Evolutionary conservation across 164 flowering plant species (phyloP).

Genomic region (Vitis cinerea): DNA sequence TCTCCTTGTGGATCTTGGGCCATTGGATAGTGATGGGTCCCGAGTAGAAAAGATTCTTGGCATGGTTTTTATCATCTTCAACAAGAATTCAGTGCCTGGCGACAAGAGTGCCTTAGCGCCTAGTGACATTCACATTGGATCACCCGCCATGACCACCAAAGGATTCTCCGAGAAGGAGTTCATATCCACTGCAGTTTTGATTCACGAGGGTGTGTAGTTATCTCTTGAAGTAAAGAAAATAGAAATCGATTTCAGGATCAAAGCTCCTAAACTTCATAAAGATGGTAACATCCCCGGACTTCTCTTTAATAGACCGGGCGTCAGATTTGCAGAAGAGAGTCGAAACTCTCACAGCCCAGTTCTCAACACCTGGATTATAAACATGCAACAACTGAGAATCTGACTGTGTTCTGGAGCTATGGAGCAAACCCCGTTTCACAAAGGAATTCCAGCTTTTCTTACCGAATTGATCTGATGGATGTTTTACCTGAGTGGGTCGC

Average conservation of each 20-base stretch:
- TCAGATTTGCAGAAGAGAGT: conserved; percentile 61
- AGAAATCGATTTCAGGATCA: conserved; percentile 53
- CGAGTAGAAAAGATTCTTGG: conserved; percentile 92
- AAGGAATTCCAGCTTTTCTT: too few species aligned
- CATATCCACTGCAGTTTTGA: conserved; percentile 60
- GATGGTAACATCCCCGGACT: conserved; percentile 54
- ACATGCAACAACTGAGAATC: neutral
- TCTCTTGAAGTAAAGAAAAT: conserved; percentile 50
- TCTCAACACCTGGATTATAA: conserved; percentile 81
- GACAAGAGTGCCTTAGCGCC: conserved; percentile 90
- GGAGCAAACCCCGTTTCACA: too few species aligned
- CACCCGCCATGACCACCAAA: conserved; percentile 99
- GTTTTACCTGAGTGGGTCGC: too few species aligned
- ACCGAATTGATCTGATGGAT: too few species aligned
- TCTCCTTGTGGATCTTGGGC: conserved; percentile 88
- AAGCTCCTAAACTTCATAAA: conserved; percentile 23
- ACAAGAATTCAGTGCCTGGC: conserved; percentile 72
- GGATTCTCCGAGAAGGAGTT: conserved; percentile 79
- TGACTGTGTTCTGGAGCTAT: too few species aligned
- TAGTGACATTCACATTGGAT: conserved; percentile 89
- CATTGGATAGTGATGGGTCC: conserved; percentile 90
- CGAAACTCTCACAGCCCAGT: conserved; percentile 69
- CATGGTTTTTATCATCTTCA: conserved; percentile 38
- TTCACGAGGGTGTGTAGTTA: conserved; percentile 86
- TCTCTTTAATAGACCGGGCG: conserved; percentile 49